Percentiles rank a stretch among this genome's conserved stretches.
phyloP scores from a whole-genome alignment of 805 yeast species.

The Yamadazyma tumulicola region DNA sequence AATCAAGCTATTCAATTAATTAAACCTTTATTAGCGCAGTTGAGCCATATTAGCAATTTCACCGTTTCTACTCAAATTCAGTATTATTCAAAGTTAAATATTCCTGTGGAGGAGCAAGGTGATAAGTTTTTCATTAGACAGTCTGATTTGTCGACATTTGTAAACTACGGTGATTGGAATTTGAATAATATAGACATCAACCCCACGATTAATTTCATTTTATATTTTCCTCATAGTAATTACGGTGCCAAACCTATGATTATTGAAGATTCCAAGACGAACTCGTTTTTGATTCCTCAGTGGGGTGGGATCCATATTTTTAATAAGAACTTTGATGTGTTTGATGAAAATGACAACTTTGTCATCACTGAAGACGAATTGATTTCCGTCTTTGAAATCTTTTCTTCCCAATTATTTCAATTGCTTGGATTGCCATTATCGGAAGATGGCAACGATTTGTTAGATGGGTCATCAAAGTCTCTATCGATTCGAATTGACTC shows the following conservation, averaged over 20 bases:
- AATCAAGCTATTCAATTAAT: constrained; percentile 51
- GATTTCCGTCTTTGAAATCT: constrained; percentile 57
- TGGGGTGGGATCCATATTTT: constrained; percentile 78
- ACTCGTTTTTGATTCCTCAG: constrained; percentile 76
- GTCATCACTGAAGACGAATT: constrained; percentile 44
- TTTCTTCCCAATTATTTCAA: constrained; percentile 70
- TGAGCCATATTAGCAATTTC: constrained; percentile 61
- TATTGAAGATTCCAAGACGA: constrained; percentile 47
- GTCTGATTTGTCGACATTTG: constrained; percentile 64
- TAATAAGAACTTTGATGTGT: constrained; percentile 33
- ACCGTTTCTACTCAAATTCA: constrained; percentile 77
- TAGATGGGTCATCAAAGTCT: constrained; percentile 46
- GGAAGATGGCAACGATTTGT: background rate
- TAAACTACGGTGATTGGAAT: constrained; percentile 86
- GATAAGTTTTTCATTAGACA: constrained; percentile 35
- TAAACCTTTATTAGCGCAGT: constrained; percentile 49
- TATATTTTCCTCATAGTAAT: constrained; percentile 56
- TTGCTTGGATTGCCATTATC: constrained; percentile 62
- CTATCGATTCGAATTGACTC: constrained; percentile 64
- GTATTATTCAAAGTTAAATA: constrained; percentile 52
- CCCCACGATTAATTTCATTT: constrained; percentile 68
- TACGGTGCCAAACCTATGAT: constrained; percentile 43
- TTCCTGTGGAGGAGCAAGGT: constrained; percentile 16
- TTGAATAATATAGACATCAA: constrained; percentile 53
- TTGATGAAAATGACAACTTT: constrained; percentile 15